A percentile compares a stretch with the other conserved stretches of the same genome.
These are phyloP conservation scores for Backusella circina DNA, from an alignment of 192 early-diverging fungal species.

Conservation along the genomic window DNA sequence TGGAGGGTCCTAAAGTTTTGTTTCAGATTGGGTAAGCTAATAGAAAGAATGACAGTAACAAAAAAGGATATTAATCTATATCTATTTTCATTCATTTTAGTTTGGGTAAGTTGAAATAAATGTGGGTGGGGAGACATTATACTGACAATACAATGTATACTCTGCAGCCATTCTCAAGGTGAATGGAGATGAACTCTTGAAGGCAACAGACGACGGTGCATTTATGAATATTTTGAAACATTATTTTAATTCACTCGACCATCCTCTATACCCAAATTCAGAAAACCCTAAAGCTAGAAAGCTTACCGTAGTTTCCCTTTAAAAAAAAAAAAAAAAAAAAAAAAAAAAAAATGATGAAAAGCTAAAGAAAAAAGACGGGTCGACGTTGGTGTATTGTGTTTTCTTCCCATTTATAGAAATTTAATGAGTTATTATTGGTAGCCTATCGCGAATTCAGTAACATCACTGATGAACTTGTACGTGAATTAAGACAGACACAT, in stretches of 20 bases:
- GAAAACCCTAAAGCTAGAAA: constrained; percentile 44
- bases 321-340: background rate
- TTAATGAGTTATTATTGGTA: constrained; percentile 70
- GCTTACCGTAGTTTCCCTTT: constrained; percentile 34
- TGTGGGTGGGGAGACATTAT: background rate
- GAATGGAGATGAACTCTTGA: constrained; percentile 62
- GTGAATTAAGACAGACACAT: constrained; percentile 70
- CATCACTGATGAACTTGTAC: constrained; percentile 65
- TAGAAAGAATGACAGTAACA: too few species aligned
- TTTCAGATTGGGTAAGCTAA: constrained; percentile 66
- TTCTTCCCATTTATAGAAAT: constrained; percentile 36
- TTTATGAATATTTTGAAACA: constrained; percentile 69
- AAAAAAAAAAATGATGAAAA: background rate
- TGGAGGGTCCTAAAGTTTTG: constrained; percentile 80
- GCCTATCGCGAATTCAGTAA: constrained; percentile 82
- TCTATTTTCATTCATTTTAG: background rate
- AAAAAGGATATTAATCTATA: too few species aligned
- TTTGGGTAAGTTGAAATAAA: background rate
- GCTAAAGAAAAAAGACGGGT: too few species aligned
- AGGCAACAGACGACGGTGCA: constrained; percentile 52
- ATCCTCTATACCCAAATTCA: constrained; percentile 51
- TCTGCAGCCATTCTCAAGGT: constrained; percentile 74
- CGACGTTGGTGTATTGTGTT: background rate
- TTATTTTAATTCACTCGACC: constrained; percentile 73
- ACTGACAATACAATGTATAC: background rate